Evolutionary conservation across 768 basidiomycete species (phyloP), one percentile per base, ranked within the genome.

Genomic region (Collybiopsis confluens): DNA sequence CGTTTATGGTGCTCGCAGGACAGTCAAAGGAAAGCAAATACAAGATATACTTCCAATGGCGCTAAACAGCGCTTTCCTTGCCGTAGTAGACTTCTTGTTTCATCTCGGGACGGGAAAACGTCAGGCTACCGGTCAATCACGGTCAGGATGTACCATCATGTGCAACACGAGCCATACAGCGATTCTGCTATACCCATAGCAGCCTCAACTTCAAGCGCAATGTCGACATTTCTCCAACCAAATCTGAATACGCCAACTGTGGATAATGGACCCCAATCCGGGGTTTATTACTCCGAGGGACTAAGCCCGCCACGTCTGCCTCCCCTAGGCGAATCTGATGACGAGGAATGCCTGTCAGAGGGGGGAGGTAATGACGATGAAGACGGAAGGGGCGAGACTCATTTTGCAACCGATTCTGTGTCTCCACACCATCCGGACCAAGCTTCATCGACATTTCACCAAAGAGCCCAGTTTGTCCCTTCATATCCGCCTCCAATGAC

Each of bases 1-100:
- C 70, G 76, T 28, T 68, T 76, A 16, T 77, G 76, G 75, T 80
- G 77, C 63, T 77, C 76, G 8, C 78, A 78, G 56, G 78, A 80
- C 56, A 70, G 71, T 47, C 70, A 71, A 16, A 73, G 77, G 54
- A 69, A 70, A 50, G 53, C 13, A 20, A 30, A 43, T 18, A 66
- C 66, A 5, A 62, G 68, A 54, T 61, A 63, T 20, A 63, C 65
- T 55, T 69, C 73, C 9, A 28, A 41, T n/a, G 72, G 74, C 28
- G 68, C 74, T 1, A 77, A 75, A 56, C 60, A 64, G 16, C 65
- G 76, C 26, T 79, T 66, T 61, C 68, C 75, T 13, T 78, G 78
- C 57, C 68, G 70, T 21, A 76, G 75, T 59, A 69, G 76, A 7
- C 69, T 78, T 18, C 66, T 77, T 50, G 73, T 78, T 23, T 71